Evolutionary conservation across 805 yeast genomes (phyloP), one percentile per base, ranked within the genome.

Genomic region (Saturnispora diversa): DNA sequence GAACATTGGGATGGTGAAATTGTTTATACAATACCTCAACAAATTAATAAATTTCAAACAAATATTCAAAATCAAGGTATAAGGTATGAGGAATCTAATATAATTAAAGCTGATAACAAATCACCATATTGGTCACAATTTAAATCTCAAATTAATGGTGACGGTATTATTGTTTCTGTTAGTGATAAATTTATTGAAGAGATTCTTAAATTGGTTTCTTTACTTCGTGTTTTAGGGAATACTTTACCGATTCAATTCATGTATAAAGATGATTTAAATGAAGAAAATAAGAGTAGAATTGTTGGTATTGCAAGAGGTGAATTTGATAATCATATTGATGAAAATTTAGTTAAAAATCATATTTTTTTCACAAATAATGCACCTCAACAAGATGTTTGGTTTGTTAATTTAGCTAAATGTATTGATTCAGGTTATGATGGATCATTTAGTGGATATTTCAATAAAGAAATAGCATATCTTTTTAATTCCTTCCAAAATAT

Each of bases 401-500:
- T 60, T 50, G 58, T 56, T 21, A 53, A 60, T 43, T 42, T 59
- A 5, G 49, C 55, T 4, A 15, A 41, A 2, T 43, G 50, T 26
- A 38, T 60, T 21, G 34, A 40, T 6, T 35, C 31, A 6, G 37
- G 37, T 2, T 58, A 45, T 36, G 21, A 41, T 23, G 27, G 36
- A 6, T 52, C 51, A 33, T 59, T 58, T 45, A 33, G 27, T 4
- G 31, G 39, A 13, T 58, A 43, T 43, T 53, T 53, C 42, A 54
- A 56, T 47, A 78, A 77, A 51, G 65, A 78, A 55, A 49, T 75
- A 23, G 80, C 83, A 1, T 65, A 72, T n/a, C 44, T 72, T 20
- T 77, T 78, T 55, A 77, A 72, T 43, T 70, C 78, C 2, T 74
- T 72, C 50, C 72, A 72, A 47, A 76, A 71, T 35, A 64, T 60